Evolutionary conservation across 2,329 filamentous ascomycete species (phyloP).

Genomic region (Colletotrichum navitas): DNA sequence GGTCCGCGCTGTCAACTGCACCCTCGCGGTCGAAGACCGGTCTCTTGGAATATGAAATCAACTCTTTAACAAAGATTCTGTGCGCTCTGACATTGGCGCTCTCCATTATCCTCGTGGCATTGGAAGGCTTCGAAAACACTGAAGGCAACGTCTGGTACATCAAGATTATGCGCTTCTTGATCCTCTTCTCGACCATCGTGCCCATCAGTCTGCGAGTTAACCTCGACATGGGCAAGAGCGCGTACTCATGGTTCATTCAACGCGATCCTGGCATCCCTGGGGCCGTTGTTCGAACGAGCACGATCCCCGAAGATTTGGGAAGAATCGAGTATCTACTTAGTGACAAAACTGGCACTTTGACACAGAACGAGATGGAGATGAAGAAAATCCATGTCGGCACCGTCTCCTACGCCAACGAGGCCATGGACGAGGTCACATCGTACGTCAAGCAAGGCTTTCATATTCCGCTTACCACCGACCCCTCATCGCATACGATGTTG

Average conservation of each 20-base stretch:
- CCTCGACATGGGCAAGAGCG: constrained; percentile 95
- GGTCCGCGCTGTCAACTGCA: constrained; percentile 92
- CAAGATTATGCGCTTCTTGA: constrained; percentile 97
- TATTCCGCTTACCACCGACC: constrained; percentile 59
- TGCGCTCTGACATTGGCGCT: constrained; percentile 89
- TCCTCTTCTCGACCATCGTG: constrained; percentile 98
- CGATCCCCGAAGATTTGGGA: constrained; percentile 95
- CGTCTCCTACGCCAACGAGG: constrained; percentile 97
- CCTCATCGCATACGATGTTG: constrained; percentile 63
- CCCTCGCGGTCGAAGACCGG: constrained; percentile 94
- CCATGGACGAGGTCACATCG: constrained; percentile 94
- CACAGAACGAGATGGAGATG: constrained; percentile 98
- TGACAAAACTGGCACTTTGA: constrained; percentile 98
- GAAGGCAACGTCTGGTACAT: constrained; percentile 86
- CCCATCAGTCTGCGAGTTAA: constrained; percentile 97
- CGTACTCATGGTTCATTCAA: constrained; percentile 96
- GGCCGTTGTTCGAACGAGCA: constrained; percentile 94
- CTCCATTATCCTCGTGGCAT: constrained; percentile 87
- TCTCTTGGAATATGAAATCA: constrained; percentile 94
- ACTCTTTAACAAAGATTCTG: constrained; percentile 95
- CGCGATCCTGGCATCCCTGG: constrained; percentile 89
- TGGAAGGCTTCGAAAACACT: constrained; percentile 82
- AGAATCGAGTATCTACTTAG: constrained; percentile 96
- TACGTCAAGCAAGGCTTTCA: constrained; percentile 90
- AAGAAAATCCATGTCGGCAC: constrained; percentile 99